Base-by-base conservation (phyloP, 1,284 basidiomycete species). In the Ganoderma sp. region DNA sequence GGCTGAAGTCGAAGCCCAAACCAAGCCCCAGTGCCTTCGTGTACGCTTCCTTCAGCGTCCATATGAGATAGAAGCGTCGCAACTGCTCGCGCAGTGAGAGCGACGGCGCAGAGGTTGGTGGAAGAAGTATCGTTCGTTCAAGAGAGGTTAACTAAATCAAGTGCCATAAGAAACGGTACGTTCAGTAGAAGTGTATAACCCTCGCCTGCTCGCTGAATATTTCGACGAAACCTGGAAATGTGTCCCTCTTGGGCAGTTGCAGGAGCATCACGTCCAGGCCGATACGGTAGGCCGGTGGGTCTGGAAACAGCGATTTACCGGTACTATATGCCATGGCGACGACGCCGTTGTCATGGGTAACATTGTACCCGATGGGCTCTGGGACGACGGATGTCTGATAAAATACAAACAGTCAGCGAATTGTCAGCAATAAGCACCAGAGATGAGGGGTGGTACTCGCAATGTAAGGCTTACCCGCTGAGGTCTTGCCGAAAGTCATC, bases 41-140 rank as follows among this genome's bases (percentile, higher is more conserved):
- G 76, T 93, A 95, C 3, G 94, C 92, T 77, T 95, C 93, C 79
- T 95, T 95, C 75, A 93, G 81, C 4, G 93, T 94, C 93, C 93
- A 95, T 69, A 94, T 87, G 81, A 90, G 88, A 75, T 90, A 93
- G 77, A 93, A 90, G 25, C 82, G 82, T 50, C 81, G 79, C 9
- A 91, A 78, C 3, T 82, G 84, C 68, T 88, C 78, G 81, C 52
- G 78, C 74, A 69, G 82, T 74, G 69, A 82, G 73, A 69, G 80
- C 68, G 61, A 78, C 71, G 70, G 70, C 2, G 69, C 59, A 10
- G 63, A 77, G 70, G 71, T 45, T 25, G 71, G 59, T 43, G 77
- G 73, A 17, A 84, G 80, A 50, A 90, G 74, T 10, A 82, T 75
- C 2, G 73, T 75, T 66, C 80, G 82, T 75, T 92, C 90, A 39